Evolutionary conservation across 345 rosid species (phyloP).

Genomic region (Syzygium grande): DNA sequence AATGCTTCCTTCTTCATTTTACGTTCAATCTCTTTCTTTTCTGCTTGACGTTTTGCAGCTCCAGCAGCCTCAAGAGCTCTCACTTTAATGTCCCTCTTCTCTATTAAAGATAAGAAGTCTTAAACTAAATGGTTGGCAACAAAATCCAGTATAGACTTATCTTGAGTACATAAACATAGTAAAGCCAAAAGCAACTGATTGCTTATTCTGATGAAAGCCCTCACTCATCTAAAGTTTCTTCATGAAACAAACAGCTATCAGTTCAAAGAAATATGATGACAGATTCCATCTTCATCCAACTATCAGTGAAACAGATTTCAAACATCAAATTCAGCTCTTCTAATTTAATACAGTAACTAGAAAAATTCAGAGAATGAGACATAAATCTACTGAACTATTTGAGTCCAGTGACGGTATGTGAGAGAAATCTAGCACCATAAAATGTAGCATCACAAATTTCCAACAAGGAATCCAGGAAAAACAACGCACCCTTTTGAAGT

Average conservation of each 20-base stretch:
- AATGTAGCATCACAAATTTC: neutral
- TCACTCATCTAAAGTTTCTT: neutral
- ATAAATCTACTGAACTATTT: neutral
- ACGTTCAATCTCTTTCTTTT: slow-evolving; percentile 79
- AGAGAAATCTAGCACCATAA: neutral
- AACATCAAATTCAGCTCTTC: neutral
- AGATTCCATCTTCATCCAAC: neutral
- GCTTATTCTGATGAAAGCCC: neutral
- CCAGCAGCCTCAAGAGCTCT: slow-evolving; percentile 89
- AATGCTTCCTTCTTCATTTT: slow-evolving; percentile 77
- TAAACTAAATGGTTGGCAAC: neutral
- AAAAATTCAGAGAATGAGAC: neutral
- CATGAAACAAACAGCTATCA: neutral
- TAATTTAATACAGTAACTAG: neutral
- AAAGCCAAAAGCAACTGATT: neutral
- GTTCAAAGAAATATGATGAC: neutral
- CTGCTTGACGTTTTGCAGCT: slow-evolving; percentile 72
- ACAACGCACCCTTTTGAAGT: neutral
- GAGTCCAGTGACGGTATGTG: neutral
- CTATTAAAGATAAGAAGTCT: slow-evolving; percentile 20
- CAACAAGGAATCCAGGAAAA: neutral
- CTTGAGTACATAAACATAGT: neutral
- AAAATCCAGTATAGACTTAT: neutral
- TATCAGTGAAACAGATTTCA: neutral
- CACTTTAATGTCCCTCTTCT: slow-evolving; percentile 85